phyloP scores from a whole-genome alignment of 306 rosid genomes.

The Cicer cuneatum region DNA sequence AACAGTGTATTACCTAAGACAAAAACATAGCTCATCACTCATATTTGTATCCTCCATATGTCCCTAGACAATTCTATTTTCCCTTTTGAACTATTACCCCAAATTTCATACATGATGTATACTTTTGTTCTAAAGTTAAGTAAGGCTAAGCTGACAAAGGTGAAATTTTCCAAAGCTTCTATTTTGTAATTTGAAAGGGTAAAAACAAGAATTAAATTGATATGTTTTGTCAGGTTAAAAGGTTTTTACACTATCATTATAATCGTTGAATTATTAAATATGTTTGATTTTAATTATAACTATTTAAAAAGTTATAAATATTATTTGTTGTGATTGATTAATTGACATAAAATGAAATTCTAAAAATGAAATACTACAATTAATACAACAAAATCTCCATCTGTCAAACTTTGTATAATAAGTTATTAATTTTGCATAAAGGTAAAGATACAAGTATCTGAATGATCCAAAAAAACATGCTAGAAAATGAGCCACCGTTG shows the following conservation, averaged over 20 bases:
- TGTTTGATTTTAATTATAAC: too few species aligned
- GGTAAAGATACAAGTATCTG: not conserved
- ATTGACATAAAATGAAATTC: too few species aligned
- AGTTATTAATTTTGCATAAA: conserved; percentile 18
- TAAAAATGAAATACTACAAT: too few species aligned
- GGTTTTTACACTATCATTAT: too few species aligned
- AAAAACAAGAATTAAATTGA: not conserved
- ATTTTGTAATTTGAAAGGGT: not conserved
- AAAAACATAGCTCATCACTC: not conserved
- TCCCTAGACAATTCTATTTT: not conserved
- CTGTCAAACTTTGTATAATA: not conserved
- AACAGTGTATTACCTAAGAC: not conserved
- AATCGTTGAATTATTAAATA: too few species aligned
- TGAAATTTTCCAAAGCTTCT: not conserved
- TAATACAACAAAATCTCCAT: conserved; percentile 23
- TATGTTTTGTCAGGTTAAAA: too few species aligned
- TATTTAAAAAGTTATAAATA: too few species aligned
- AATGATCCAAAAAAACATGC: conserved; percentile 1
- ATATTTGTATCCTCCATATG: conserved; percentile 1
- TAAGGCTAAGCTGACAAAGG: conserved; percentile 12
- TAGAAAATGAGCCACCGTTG: not conserved
- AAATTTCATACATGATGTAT: conserved; percentile 9
- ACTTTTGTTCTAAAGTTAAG: not conserved
- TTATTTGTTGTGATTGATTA: too few species aligned
- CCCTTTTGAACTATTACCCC: conserved; percentile 5